Evolutionary conservation across 495 filamentous ascomycete species (phyloP).

Genomic region (Echria macrotheca): DNA sequence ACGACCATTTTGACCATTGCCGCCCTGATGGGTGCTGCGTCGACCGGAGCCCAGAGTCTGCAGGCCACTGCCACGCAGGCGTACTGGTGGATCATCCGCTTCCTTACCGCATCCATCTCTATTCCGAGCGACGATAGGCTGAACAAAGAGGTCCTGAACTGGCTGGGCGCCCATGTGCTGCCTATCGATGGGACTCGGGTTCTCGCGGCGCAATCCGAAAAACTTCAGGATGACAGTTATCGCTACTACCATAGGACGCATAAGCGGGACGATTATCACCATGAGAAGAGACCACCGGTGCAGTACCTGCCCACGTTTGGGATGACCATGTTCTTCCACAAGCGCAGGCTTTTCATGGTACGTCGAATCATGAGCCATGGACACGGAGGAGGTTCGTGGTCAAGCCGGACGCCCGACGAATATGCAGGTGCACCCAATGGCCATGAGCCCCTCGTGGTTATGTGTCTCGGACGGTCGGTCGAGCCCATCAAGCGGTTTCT

Average conservation of each 20-base stretch:
- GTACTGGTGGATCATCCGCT: conserved; percentile 37
- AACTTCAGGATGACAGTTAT: conserved; percentile 27
- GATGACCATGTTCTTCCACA: conserved; percentile 37
- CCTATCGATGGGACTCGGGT: conserved; percentile 30
- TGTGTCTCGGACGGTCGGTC: conserved; percentile 43
- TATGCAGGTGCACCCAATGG: conserved; percentile 36
- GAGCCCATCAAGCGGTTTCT: conserved; percentile 41
- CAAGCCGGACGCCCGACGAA: conserved; percentile 25
- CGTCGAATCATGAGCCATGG: conserved; percentile 27
- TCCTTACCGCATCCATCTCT: conserved; percentile 37
- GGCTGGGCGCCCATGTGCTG: conserved; percentile 37
- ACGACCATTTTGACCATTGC: conserved; percentile 25
- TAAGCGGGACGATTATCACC: conserved; percentile 35
- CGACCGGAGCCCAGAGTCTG: conserved; percentile 19
- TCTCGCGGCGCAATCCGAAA: conserved; percentile 37
- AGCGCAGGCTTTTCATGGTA: conserved; percentile 38
- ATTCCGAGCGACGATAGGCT: conserved; percentile 38
- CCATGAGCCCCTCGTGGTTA: conserved; percentile 41
- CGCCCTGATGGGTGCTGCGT: conserved; percentile 29
- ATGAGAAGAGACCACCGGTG: conserved; percentile 38
- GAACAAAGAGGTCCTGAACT: conserved; percentile 40
- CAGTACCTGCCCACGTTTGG: conserved; percentile 44
- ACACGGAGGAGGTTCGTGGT: conserved; percentile 14
- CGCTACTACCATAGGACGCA: conserved; percentile 19
- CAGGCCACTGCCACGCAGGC: conserved; percentile 22